Evolutionary conservation across 2,329 filamentous ascomycete genomes (phyloP), one percentile per base, ranked within the genome.

Genomic region (Ophiosphaerella herpotricha): DNA sequence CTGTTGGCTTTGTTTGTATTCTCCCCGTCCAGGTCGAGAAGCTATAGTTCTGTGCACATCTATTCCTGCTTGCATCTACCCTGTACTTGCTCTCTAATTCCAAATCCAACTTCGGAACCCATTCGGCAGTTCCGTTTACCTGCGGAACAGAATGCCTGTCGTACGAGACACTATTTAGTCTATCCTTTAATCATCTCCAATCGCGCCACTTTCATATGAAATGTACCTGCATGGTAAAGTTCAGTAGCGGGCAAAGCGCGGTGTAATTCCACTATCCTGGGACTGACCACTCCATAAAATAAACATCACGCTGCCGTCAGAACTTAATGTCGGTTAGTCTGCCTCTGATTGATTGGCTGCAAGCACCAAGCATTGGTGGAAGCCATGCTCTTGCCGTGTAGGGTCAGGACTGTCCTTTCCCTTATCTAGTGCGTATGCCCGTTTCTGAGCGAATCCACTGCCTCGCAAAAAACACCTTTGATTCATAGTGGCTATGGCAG

Each of bases 401-500:
- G 34, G 13, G n/a, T 14, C 3, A 16, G 18, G n/a, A 16, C 14
- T 36, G 23, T 23, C 37, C 37, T 23, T 12, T 13, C 8, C 16
- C 21, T 23, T 13, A 45, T 46, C 26, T 33, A 18, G 31, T 26
- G 35, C 11, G 3, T 13, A 13, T 23, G n/a, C 18, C 7, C 21
- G 26, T 29, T 29, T 11, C 26, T 11, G 26, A 29, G 2, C 6
- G 26, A 29, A 8, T 29, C 9, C 6, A 29, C 7, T 6, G 26
- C 2, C 26, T 29, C 26, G 26, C 26, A 29, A 3, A 29, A 7
- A 29, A 11, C 26, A 29, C 26, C 11, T 11, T 6, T 7, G 26
- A 8, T 29, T 11, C 26, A 3, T 29, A 8, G 26, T 29, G 12
- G 40, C 32, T 23, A 66, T 65, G 63, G 47, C 45, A 29, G 43